A percentile compares a stretch with the other conserved stretches of the same genome.
Conservation (phyloP, 169 alveolate species). For the Eimeria maxima region DNA sequence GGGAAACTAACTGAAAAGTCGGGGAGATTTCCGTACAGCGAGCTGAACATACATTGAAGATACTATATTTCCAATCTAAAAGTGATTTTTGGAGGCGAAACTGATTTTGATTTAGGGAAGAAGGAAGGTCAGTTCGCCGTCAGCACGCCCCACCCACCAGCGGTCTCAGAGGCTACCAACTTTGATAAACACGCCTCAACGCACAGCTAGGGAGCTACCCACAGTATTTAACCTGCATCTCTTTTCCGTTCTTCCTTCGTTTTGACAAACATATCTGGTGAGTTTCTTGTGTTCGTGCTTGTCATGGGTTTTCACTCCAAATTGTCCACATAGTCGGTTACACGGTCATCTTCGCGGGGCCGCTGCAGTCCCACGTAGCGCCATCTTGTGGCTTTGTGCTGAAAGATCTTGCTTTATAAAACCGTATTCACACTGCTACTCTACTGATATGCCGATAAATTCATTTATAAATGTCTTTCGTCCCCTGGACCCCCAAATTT, state of each 20-base stretch:
- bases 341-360: slow-evolving; percentile 62
- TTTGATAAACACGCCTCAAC: slow-evolving; percentile 34
- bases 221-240: background rate
- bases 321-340: background rate
- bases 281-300: background rate
- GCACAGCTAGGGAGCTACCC: background rate
- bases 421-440: slow-evolving; percentile 24
- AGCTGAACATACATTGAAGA: background rate
- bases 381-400: slow-evolving; percentile 23
- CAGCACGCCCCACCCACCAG: slow-evolving; percentile 66
- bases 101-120: background rate
- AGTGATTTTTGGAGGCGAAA: background rate
- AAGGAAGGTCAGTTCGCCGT: slow-evolving; percentile 1
- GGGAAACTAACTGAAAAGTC: background rate
- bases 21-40: background rate
- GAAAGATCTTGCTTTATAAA: background rate
- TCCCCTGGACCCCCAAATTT: slow-evolving; percentile 21
- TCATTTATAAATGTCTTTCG: slow-evolving; percentile 34
- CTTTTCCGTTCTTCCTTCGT: background rate
- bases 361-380: slow-evolving; percentile 65
- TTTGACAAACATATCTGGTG: background rate
- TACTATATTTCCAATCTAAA: background rate
- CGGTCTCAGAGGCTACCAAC: slow-evolving; percentile 55
- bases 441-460: background rate
- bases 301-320: background rate